Percentiles rank a stretch among this genome's conserved stretches.
phyloP scores from a whole-genome alignment of 768 basidiomycete genomes.

The Scleroderma citrinum region DNA sequence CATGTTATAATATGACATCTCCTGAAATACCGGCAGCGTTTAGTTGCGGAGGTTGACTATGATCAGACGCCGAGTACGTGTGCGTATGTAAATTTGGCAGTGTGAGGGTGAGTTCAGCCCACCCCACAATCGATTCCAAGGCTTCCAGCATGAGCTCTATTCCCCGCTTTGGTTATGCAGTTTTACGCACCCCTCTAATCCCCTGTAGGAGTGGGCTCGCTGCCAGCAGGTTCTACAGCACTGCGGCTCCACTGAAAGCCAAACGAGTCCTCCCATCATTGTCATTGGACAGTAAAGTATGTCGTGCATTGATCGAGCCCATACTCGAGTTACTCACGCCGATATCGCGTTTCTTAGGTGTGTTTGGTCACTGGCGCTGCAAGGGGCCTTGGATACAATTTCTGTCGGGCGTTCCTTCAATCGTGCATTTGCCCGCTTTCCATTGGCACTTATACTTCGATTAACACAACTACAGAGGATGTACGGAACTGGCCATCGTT shows the following conservation, averaged over 20 bases:
- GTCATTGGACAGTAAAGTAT: conserved; percentile 73
- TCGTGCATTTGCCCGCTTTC: conserved; percentile 42
- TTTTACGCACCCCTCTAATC: conserved; percentile 10
- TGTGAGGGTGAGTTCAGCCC: too few relatives aligned
- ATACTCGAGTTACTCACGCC: neutral
- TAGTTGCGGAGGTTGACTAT: too few relatives aligned
- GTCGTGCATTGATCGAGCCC: conserved; percentile 3
- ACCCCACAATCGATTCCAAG: too few relatives aligned
- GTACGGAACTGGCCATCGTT: conserved; percentile 71
- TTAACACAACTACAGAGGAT: conserved; percentile 48
- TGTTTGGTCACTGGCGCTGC: conserved; percentile 93
- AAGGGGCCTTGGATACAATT: conserved; percentile 83
- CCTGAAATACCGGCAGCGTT: neutral
- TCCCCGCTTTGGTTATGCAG: conserved; percentile 15
- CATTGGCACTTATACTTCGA: too few relatives aligned
- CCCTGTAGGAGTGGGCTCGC: conserved; percentile 6
- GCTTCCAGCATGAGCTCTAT: conserved; percentile 32
- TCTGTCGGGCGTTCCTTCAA: conserved; percentile 85
- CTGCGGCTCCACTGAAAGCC: conserved; percentile 13
- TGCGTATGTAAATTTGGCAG: too few relatives aligned
- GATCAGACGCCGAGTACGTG: too few relatives aligned
- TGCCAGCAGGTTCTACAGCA: conserved; percentile 21
- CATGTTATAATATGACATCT: conserved; percentile 20
- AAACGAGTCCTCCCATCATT: conserved; percentile 64
- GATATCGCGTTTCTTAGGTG: conserved; percentile 54